These are phyloP conservation scores for Termitomyces sp. DNA, from an alignment of 768 basidiomycete species.

Conservation along the genomic window DNA sequence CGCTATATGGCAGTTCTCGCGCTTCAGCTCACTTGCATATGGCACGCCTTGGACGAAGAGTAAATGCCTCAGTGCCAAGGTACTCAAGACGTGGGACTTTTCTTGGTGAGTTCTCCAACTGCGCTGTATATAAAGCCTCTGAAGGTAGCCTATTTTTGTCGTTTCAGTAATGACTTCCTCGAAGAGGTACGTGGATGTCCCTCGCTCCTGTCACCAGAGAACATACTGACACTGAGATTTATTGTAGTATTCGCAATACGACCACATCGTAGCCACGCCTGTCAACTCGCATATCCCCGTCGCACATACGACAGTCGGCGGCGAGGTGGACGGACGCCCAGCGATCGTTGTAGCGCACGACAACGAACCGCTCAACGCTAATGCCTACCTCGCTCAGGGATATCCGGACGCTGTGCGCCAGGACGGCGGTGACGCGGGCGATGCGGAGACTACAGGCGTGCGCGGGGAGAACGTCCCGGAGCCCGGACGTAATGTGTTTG, in stretches of 20 bases:
- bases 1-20: conserved; percentile 70
- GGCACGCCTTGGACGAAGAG: conserved; percentile 82
- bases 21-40: conserved; percentile 80
- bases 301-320: conserved; percentile 43
- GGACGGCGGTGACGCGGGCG: conserved; percentile 7
- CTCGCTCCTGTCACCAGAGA: not conserved
- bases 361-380: conserved; percentile 5
- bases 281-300: conserved; percentile 29
- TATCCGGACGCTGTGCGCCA: conserved; percentile 4
- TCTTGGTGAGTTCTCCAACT: conserved; percentile 50
- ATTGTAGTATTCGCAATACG: conserved; percentile 54
- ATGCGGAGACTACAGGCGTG: conserved; percentile 20
- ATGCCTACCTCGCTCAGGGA: conserved; percentile 1
- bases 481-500: conserved; percentile 75
- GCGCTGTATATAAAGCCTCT: not conserved
- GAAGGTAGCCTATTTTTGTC: not conserved
- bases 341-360: conserved; percentile 42
- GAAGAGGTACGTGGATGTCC: conserved; percentile 46
- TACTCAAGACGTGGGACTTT: conserved; percentile 97
- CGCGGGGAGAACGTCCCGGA: conserved; percentile 52
- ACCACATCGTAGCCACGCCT: conserved; percentile 30
- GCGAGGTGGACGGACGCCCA: conserved; percentile 46
- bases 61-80: conserved; percentile 71
- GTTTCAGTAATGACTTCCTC: conserved; percentile 56
- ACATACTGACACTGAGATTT: not conserved